phyloP scores from a whole-genome alignment of 495 filamentous ascomycete species.

The Hamigera avellanea region DNA sequence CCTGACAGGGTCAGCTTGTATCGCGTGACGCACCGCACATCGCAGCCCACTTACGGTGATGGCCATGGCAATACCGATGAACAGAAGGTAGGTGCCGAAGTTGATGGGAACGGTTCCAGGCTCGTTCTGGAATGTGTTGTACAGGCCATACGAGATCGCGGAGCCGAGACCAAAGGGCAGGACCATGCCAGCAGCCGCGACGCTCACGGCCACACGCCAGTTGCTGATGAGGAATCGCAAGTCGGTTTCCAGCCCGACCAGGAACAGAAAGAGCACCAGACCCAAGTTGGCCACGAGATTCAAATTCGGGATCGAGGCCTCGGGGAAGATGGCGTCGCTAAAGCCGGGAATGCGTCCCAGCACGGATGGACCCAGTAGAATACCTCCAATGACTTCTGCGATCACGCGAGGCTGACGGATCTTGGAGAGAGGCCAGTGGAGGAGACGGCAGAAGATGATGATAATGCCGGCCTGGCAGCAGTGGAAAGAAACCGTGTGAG shows the following conservation, averaged over 20 bases:
- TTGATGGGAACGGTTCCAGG: slow-evolving; percentile 46
- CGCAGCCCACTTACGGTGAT: slow-evolving; percentile 54
- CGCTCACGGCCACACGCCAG: slow-evolving; percentile 74
- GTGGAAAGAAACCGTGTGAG: too few relatives aligned
- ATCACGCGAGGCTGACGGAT: slow-evolving; percentile 88
- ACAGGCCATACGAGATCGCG: slow-evolving; percentile 80
- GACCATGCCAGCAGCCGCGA: slow-evolving; percentile 76
- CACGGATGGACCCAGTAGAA: slow-evolving; percentile 79
- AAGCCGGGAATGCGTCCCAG: slow-evolving; percentile 80
- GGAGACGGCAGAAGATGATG: slow-evolving; percentile 74
- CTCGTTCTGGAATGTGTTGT: slow-evolving; percentile 63
- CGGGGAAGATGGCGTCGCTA: slow-evolving; percentile 63
- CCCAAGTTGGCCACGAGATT: slow-evolving; percentile 83
- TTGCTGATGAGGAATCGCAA: slow-evolving; percentile 74
- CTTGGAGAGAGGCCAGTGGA: slow-evolving; percentile 76
- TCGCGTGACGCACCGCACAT: not conserved
- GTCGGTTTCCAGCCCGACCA: slow-evolving; percentile 89
- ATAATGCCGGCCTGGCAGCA: slow-evolving; percentile 67
- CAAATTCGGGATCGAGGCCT: slow-evolving; percentile 59
- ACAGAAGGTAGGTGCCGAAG: slow-evolving; percentile 81
- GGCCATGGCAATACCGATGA: slow-evolving; percentile 87
- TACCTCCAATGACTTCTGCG: slow-evolving; percentile 89
- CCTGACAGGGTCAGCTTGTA: slow-evolving; percentile 25
- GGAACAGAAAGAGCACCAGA: slow-evolving; percentile 80
- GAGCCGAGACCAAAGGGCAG: slow-evolving; percentile 60